phyloP scores from a whole-genome alignment of 139 green algal genomes.

The Yamagishiella unicocca region DNA sequence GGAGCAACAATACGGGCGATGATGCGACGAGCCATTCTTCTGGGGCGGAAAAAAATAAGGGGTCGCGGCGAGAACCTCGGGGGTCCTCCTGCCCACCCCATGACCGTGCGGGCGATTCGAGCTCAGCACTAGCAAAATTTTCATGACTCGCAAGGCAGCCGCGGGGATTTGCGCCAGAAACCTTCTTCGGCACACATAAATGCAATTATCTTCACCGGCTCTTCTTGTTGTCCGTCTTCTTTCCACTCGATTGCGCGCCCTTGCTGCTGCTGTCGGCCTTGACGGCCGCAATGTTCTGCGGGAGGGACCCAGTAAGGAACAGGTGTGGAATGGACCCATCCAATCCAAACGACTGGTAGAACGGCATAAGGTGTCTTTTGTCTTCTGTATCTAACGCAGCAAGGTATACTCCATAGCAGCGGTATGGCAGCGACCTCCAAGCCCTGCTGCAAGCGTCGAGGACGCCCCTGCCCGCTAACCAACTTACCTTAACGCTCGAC shows the following conservation, averaged over 20 bases:
- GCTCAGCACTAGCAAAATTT: neutral
- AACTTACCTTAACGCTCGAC: too few relatives aligned
- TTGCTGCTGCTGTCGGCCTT: conserved; percentile 15
- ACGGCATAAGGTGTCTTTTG: neutral
- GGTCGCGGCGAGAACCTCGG: too few relatives aligned
- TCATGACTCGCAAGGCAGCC: neutral
- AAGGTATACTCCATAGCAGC: neutral
- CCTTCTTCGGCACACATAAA: neutral
- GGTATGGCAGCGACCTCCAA: neutral
- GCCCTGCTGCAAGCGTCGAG: neutral
- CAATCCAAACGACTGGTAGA: too few relatives aligned
- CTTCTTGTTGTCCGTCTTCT: conserved; percentile 36
- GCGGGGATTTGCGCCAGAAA: neutral
- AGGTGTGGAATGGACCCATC: too few relatives aligned
- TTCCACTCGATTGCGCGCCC: neutral
- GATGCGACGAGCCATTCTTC: too few relatives aligned
- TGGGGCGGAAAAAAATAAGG: too few relatives aligned
- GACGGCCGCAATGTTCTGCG: conserved; percentile 6
- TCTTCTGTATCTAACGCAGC: neutral
- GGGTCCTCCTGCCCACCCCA: neutral
- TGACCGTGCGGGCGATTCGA: neutral
- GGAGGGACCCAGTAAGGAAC: neutral
- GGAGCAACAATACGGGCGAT: too few relatives aligned
- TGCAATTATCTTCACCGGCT: neutral
- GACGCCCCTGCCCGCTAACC: too few relatives aligned